These are phyloP conservation scores for Penicillium italicum DNA, from an alignment of 2,329 filamentous ascomycete species.

Conservation along the genomic window DNA sequence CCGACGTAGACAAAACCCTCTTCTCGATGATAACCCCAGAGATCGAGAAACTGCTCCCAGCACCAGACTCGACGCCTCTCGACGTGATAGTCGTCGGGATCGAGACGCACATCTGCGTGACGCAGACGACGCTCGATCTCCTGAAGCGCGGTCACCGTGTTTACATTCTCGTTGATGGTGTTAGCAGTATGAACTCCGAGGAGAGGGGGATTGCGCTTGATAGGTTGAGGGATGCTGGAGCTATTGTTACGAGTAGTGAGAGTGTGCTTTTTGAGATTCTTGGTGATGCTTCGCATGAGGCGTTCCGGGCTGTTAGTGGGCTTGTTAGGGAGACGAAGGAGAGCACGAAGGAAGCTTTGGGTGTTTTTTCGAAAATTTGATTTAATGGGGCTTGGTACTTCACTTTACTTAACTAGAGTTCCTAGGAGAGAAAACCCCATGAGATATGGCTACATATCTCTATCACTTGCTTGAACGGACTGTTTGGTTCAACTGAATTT, in stretches of 20 bases:
- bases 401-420: background rate
- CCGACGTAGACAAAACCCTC: conserved; percentile 74
- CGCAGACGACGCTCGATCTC: conserved; percentile 84
- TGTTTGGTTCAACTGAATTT: background rate
- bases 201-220: conserved; percentile 78
- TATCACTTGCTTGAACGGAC: background rate
- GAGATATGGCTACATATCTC: background rate
- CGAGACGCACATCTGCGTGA: conserved; percentile 90
- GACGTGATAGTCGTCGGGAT: conserved; percentile 82
- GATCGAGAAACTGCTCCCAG: conserved; percentile 46
- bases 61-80: conserved; percentile 39
- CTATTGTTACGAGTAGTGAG: conserved; percentile 80
- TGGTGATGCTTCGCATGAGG: conserved; percentile 69
- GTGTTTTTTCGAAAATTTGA: conserved; percentile 61
- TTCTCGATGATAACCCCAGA: conserved; percentile 84
- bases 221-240: conserved; percentile 70
- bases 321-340: conserved; percentile 74
- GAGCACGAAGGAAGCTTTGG: conserved; percentile 67
- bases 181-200: conserved; percentile 79
- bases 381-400: background rate
- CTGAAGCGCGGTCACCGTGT: conserved; percentile 71
- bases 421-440: background rate
- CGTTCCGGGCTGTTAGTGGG: conserved; percentile 67
- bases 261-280: conserved; percentile 85
- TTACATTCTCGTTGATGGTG: conserved; percentile 83